These are phyloP conservation scores for Penicillium hesseltinei DNA, from an alignment of 2,329 filamentous ascomycete species.

Conservation along the genomic window DNA sequence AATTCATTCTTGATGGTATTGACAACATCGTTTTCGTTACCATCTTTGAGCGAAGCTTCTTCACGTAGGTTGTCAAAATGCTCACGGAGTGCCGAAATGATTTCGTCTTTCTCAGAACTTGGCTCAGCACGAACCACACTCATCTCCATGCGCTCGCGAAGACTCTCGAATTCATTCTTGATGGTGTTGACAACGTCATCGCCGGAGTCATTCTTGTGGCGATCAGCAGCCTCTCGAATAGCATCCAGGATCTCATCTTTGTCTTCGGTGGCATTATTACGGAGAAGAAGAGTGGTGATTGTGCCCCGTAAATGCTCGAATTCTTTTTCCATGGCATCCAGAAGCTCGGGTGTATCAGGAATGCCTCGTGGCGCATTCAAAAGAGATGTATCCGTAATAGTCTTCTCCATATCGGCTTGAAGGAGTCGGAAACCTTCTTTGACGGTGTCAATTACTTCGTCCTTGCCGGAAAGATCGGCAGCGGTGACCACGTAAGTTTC, in stretches of 20 bases:
- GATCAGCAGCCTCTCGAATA: constrained; percentile 51
- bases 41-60: constrained; percentile 53
- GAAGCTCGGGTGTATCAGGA: constrained; percentile 65
- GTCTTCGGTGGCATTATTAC: constrained; percentile 54
- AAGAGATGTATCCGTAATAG: constrained; percentile 46
- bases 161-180: constrained; percentile 60
- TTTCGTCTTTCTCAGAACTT: constrained; percentile 58
- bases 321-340: constrained; percentile 74
- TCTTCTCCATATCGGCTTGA: constrained; percentile 57
- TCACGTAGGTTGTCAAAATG: constrained; percentile 44
- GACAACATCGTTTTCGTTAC: constrained; percentile 49
- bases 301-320: constrained; percentile 78
- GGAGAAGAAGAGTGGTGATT: constrained; percentile 67
- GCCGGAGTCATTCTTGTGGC: constrained; percentile 35
- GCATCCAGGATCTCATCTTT: constrained; percentile 63
- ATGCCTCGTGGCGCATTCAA: constrained; percentile 31
- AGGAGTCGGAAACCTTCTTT: constrained; percentile 62
- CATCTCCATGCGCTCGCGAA: constrained; percentile 51
- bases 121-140: constrained; percentile 39
- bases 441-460: constrained; percentile 72
- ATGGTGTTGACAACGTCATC: constrained; percentile 45
- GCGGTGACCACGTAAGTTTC: constrained; percentile 76
- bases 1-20: constrained; percentile 59
- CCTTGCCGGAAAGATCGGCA: constrained; percentile 66
- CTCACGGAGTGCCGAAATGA: constrained; percentile 68